phyloP scores from a whole-genome alignment of 495 filamentous ascomycete genomes.

The Penicillium pulvis region DNA sequence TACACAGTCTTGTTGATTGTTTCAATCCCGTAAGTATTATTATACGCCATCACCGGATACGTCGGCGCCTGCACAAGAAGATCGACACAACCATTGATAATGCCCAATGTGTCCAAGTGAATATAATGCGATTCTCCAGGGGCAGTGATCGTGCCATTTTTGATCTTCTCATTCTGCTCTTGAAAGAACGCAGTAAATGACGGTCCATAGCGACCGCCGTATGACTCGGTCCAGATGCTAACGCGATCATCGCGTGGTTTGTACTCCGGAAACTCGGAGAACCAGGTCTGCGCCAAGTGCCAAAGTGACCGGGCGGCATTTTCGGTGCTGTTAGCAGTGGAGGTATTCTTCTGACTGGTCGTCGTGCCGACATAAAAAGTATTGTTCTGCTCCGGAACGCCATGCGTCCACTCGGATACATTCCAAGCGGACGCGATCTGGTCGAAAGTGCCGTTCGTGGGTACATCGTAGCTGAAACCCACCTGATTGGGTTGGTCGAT shows the following conservation, averaged over 20 bases:
- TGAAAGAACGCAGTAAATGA: conserved; percentile 66
- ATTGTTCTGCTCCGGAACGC: conserved; percentile 56
- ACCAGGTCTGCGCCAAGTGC: conserved; percentile 61
- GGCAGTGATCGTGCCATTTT: conserved; percentile 35
- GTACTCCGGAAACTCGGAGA: conserved; percentile 56
- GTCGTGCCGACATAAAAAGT: conserved; percentile 65
- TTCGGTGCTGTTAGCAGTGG: conserved; percentile 52
- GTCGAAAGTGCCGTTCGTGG: conserved; percentile 48
- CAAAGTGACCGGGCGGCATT: conserved; percentile 58
- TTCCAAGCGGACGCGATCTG: conserved; percentile 36
- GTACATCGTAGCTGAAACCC: conserved; percentile 60
- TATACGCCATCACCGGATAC: conserved; percentile 68
- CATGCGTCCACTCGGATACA: conserved; percentile 35
- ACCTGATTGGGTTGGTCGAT: conserved; percentile 66
- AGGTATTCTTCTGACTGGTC: conserved; percentile 45
- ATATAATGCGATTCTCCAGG: conserved; percentile 39
- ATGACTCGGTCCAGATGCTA: conserved; percentile 58
- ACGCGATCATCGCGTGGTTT: conserved; percentile 57
- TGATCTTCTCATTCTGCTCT: conserved; percentile 61
- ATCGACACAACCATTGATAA: conserved; percentile 79
- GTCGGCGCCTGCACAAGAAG: conserved; percentile 64
- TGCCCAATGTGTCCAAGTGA: conserved; percentile 51
- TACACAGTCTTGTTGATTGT: conserved; percentile 60
- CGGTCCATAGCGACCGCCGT: conserved; percentile 70
- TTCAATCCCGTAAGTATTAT: conserved; percentile 75